Percentiles rank a stretch among this genome's conserved stretches.
Conservation (phyloP, 495 filamentous ascomycete genomes). For the Umbilicaria muhlenbergii region DNA sequence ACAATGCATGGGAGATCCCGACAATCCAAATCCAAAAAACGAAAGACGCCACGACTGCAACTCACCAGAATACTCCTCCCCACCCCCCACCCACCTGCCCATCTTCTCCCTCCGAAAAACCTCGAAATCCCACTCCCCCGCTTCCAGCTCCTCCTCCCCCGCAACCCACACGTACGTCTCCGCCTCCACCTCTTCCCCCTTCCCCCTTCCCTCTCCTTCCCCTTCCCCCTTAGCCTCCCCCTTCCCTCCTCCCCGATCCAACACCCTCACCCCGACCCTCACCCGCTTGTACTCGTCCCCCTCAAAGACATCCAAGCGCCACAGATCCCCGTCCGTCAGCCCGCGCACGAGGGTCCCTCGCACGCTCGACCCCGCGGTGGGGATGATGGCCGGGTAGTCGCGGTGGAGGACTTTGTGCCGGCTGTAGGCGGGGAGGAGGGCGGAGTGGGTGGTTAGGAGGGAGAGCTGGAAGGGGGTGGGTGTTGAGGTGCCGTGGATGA, state of each 20-base stretch:
- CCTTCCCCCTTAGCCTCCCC: constrained; percentile 21
- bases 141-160: constrained; percentile 35
- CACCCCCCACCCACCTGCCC: constrained; percentile 29
- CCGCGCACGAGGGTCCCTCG: constrained; percentile 69
- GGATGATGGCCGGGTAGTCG: constrained; percentile 78
- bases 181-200: constrained; percentile 38
- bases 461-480: constrained; percentile 34
- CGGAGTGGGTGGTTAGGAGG: constrained; percentile 50
- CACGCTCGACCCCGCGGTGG: constrained; percentile 32
- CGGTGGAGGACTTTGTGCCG: constrained; percentile 49
- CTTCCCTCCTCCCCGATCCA: constrained; percentile 24
- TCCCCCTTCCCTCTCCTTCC: constrained; percentile 29
- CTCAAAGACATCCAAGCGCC: constrained; percentile 71
- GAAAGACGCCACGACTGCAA: background rate
- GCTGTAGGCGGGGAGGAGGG: constrained; percentile 54
- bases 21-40: too few relatives aligned
- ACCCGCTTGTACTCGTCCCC: constrained; percentile 54
- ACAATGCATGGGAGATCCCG: too few relatives aligned
- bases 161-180: constrained; percentile 68
- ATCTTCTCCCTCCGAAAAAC: constrained; percentile 56
- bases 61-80: constrained; percentile 18
- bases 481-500: constrained; percentile 48
- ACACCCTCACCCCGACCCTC: constrained; percentile 40
- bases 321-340: constrained; percentile 59
- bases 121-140: constrained; percentile 69